Percentiles rank a stretch among this genome's conserved stretches.
phyloP scores from a whole-genome alignment of 129 eudicot genomes.

The Helianthus tuberosus region DNA sequence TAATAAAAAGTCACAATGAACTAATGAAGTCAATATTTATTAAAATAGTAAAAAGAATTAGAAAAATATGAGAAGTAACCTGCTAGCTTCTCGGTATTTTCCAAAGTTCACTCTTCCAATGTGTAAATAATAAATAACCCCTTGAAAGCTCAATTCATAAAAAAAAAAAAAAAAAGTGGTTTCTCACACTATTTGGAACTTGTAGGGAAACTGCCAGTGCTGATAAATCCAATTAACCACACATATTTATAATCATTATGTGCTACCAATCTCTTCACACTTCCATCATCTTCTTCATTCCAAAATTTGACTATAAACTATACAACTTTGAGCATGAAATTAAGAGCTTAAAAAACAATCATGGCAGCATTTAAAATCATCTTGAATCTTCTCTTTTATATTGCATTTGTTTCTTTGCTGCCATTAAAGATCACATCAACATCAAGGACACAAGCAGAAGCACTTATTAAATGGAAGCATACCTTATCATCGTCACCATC shows the following conservation, averaged over 20 bases:
- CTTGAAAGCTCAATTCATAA: conserved; percentile 19
- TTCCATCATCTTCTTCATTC: conserved; percentile 4
- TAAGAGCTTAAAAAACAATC: conserved; percentile 4
- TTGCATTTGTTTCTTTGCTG: background rate
- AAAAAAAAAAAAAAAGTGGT: no score
- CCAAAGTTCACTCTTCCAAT: background rate
- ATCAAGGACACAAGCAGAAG: no score
- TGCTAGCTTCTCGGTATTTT: conserved; percentile 8
- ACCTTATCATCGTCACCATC: conserved; percentile 37
- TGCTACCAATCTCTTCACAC: conserved; percentile 3
- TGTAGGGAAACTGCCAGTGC: conserved; percentile 14
- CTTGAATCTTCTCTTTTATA: conserved; percentile 22
- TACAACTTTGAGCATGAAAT: conserved; percentile 9
- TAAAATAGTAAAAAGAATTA: background rate
- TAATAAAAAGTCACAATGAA: no score
- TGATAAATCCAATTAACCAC: conserved; percentile 8
- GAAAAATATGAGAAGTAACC: background rate
- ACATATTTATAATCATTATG: conserved; percentile 23
- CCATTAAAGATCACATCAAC: no score
- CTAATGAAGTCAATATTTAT: no score
- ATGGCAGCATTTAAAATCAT: conserved; percentile 42
- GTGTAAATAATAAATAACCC: background rate
- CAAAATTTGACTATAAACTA: conserved; percentile 13
- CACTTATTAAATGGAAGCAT: no score
- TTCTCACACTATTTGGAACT: conserved; percentile 16